Evolutionary conservation across 2,329 filamentous ascomycete species (phyloP).

Genomic region (Botryotinia calthae): DNA sequence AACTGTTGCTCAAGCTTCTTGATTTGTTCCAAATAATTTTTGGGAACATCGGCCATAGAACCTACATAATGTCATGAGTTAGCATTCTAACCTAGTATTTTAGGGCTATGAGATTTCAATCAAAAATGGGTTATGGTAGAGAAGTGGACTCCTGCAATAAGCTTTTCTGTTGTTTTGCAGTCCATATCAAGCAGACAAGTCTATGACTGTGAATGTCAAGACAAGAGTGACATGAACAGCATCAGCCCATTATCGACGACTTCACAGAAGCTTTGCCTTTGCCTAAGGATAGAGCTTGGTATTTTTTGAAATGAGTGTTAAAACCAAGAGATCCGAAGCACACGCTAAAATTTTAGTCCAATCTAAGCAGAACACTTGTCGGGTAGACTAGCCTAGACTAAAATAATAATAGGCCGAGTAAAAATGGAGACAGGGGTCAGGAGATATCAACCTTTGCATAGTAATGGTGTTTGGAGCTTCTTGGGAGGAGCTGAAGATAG

Average conservation of each 20-base stretch:
- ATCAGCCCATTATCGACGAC: not conserved
- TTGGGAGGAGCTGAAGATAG: not conserved
- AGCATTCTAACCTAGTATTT: conserved; percentile 20
- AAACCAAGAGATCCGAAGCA: not conserved
- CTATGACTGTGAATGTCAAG: not conserved
- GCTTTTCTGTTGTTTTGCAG: not conserved
- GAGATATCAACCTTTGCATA: conserved; percentile 2
- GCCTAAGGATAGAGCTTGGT: not conserved
- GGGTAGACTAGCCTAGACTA: not conserved
- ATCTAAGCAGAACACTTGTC: conserved; percentile 1
- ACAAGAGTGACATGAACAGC: not conserved
- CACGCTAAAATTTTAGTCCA: conserved; percentile 1
- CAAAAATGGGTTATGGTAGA: not conserved
- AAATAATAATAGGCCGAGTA: not conserved
- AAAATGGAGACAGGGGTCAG: not conserved
- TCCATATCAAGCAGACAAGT: not conserved
- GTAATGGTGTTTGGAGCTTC: not conserved
- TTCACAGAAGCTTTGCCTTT: not conserved
- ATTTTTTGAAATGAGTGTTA: not conserved
- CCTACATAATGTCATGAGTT: conserved; percentile 49
- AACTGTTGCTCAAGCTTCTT: conserved; percentile 81
- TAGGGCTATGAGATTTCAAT: not conserved
- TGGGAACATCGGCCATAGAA: conserved; percentile 87
- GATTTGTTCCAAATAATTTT: conserved; percentile 78
- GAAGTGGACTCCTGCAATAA: not conserved